Percentiles rank a stretch among this genome's conserved stretches.
phyloP scores from a whole-genome alignment of 495 filamentous ascomycete species.

The Tuber microsphaerosporum region DNA sequence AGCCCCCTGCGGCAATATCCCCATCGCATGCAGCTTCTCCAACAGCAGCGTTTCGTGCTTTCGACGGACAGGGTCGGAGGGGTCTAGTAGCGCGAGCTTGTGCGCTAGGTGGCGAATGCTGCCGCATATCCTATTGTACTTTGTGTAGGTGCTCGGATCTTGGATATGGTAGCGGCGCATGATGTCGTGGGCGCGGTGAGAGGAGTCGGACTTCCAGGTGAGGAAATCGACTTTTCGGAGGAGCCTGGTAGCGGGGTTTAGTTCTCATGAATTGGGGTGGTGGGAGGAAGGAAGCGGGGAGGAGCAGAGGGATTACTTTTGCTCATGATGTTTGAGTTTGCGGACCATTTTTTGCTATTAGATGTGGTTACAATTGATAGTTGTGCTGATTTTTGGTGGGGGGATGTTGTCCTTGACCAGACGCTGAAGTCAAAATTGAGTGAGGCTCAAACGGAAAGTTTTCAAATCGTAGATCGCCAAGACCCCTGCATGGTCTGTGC shows the following conservation, averaged over 20 bases:
- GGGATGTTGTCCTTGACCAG: conserved; percentile 10
- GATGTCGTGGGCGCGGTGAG: conserved; percentile 73
- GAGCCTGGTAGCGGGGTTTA: conserved; percentile 46
- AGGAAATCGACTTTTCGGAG: conserved; percentile 93
- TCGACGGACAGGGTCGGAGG: conserved; percentile 64
- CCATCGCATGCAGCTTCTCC: conserved; percentile 85
- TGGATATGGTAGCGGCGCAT: conserved; percentile 81
- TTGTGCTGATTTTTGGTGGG: conserved; percentile 1
- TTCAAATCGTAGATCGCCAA: background rate
- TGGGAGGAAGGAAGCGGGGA: background rate
- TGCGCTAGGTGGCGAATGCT: conserved; percentile 82
- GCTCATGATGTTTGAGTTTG: conserved; percentile 87
- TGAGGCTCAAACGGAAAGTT: conserved; percentile 33
- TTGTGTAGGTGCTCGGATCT: conserved; percentile 73
- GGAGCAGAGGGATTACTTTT: conserved; percentile 48
- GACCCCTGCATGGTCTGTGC: background rate
- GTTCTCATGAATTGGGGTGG: conserved; percentile 12
- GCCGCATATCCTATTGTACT: conserved; percentile 83
- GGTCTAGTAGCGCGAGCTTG: conserved; percentile 68
- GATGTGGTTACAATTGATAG: conserved; percentile 10
- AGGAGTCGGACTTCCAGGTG: conserved; percentile 79
- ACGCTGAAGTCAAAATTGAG: conserved; percentile 24
- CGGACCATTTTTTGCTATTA: conserved; percentile 61
- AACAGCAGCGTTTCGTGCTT: conserved; percentile 77
- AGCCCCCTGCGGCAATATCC: conserved; percentile 61